Evolutionary conservation across 78 protist genomes (phyloP).

Genomic region (Polysphondylium violaceum): DNA sequence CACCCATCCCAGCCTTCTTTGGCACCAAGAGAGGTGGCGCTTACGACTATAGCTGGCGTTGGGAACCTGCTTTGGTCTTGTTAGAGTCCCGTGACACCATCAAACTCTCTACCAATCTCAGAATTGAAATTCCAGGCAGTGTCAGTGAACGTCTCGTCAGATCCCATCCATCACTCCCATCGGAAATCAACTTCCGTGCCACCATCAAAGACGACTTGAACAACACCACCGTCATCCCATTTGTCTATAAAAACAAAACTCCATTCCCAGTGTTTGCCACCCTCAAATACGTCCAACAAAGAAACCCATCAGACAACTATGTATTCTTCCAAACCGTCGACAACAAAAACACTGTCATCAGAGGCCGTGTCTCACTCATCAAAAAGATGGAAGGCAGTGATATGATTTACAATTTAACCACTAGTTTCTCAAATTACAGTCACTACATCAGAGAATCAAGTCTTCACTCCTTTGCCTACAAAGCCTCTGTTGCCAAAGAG

Average conservation of each 20-base stretch:
- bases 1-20: constrained; percentile 25
- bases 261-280: constrained; percentile 36
- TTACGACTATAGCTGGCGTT: constrained; percentile 50
- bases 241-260: constrained; percentile 48
- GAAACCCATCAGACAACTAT: background rate
- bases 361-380: constrained; percentile 12
- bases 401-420: background rate
- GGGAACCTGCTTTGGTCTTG: constrained; percentile 19
- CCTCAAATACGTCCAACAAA: background rate
- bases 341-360: background rate
- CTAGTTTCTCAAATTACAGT: background rate
- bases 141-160: constrained; percentile 23
- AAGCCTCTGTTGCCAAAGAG: constrained; percentile 12
- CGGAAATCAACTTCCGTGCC: constrained; percentile 10
- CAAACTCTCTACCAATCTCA: constrained; percentile 25
- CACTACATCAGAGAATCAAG: constrained; percentile 7
- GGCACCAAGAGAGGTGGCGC: constrained; percentile 2
- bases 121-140: constrained; percentile 8
- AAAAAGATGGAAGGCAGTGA: background rate
- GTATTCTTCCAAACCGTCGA: constrained; percentile 66
- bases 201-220: background rate
- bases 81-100: constrained; percentile 28
- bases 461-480: constrained; percentile 11
- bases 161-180: constrained; percentile 20
- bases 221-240: constrained; percentile 37